Evolutionary conservation across 345 rosid species (phyloP).

Genomic region (Erodium maritimum): DNA sequence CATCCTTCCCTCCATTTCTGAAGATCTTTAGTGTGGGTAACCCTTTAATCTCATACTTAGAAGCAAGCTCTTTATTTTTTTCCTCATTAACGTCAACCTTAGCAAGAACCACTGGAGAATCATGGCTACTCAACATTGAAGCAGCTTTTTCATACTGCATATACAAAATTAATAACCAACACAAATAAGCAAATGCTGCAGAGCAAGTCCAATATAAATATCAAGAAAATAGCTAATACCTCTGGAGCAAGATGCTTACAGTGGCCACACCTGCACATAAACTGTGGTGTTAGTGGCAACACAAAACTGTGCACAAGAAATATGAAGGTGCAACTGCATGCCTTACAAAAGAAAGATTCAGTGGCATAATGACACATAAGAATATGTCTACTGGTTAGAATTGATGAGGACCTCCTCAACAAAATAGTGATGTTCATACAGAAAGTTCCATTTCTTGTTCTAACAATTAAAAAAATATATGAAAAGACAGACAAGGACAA

Average conservation of each 20-base stretch:
- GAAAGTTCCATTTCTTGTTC: too few relatives aligned
- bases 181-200: background rate
- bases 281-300: background rate
- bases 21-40: slow-evolving; percentile 82
- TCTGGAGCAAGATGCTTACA: slow-evolving; percentile 90
- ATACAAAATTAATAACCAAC: background rate
- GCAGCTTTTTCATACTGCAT: slow-evolving; percentile 94
- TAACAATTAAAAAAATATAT: too few relatives aligned
- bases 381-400: too few relatives aligned
- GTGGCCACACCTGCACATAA: slow-evolving; percentile 77
- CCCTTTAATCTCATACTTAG: slow-evolving; percentile 51
- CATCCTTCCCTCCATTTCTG: slow-evolving; percentile 63
- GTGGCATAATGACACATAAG: too few relatives aligned
- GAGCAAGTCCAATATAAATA: background rate
- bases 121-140: slow-evolving; percentile 48
- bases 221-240: slow-evolving; percentile 23
- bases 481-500: too few relatives aligned
- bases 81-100: slow-evolving; percentile 85
- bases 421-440: too few relatives aligned
- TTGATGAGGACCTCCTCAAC: too few relatives aligned
- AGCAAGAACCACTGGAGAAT: slow-evolving; percentile 58
- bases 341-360: too few relatives aligned
- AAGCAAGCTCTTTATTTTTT: slow-evolving; percentile 47
- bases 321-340: too few relatives aligned
- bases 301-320: background rate